Evolutionary conservation across 164 flowering plant genomes (phyloP).

Genomic region (Umbellularia californica): DNA sequence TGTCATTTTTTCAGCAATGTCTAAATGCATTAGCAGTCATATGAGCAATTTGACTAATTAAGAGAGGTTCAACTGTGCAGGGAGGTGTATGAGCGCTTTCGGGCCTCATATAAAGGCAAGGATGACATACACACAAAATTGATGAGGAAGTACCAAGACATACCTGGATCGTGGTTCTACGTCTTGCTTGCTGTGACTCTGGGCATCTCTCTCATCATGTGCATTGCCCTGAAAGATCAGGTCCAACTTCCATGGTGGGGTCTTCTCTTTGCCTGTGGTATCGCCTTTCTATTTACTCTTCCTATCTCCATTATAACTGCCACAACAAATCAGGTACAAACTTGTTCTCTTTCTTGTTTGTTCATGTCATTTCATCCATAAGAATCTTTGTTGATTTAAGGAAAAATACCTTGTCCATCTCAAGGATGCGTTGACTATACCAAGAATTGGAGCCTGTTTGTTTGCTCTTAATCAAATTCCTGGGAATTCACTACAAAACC

Average conservation of each 20-base stretch:
- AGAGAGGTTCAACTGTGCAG: constrained; percentile 20
- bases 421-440: background rate
- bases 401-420: no score
- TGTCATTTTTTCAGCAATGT: no score
- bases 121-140: constrained; percentile 68
- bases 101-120: constrained; percentile 32
- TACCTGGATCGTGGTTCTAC: constrained; percentile 74
- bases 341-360: background rate
- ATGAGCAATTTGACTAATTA: no score
- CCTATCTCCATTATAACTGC: constrained; percentile 82
- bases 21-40: no score
- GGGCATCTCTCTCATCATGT: constrained; percentile 43
- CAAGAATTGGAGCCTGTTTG: no score
- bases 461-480: no score
- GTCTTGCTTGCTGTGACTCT: constrained; percentile 34
- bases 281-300: constrained; percentile 66
- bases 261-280: constrained; percentile 48
- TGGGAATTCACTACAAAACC: no score
- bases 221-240: constrained; percentile 52
- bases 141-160: constrained; percentile 63
- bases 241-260: constrained; percentile 93
- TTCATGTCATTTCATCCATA: background rate
- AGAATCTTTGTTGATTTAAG: background rate
- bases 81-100: constrained; percentile 36
- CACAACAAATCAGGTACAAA: constrained; percentile 73